Conservation (phyloP, 176 grass and related monocot genomes). For the Raddia guianensis region DNA sequence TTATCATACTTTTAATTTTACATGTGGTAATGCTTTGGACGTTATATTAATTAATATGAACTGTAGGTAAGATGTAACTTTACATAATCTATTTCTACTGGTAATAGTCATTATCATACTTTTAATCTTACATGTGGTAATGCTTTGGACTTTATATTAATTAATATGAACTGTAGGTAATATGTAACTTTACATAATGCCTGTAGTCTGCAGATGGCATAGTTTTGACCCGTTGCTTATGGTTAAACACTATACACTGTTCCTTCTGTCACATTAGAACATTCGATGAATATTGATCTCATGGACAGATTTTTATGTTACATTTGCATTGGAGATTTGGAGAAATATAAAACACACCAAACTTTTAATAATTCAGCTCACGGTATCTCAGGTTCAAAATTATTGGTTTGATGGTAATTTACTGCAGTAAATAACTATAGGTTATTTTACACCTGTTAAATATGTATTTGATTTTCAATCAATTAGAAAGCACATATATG, state of each 20-base stretch:
- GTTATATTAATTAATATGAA: not conserved
- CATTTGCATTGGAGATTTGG: not conserved
- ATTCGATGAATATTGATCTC: conserved; percentile 2
- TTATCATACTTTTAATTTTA: not conserved
- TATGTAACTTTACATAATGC: not conserved
- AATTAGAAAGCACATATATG: not conserved
- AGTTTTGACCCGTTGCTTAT: not conserved
- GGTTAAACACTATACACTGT: not conserved
- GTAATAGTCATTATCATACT: not conserved
- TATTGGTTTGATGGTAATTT: not conserved
- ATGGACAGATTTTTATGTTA: not conserved
- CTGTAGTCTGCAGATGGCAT: not conserved
- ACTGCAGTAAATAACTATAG: not conserved
- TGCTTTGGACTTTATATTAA: not conserved
- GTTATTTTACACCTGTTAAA: not conserved
- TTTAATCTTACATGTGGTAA: not conserved
- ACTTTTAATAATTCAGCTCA: not conserved
- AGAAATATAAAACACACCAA: not conserved
- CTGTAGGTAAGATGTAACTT: too few species aligned
- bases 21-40: not conserved
- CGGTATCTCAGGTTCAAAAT: not conserved
- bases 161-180: not conserved
- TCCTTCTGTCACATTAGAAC: not conserved
- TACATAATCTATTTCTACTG: not conserved
- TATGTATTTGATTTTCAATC: conserved; percentile 1